Evolutionary conservation across 164 flowering plant species (phyloP), one percentile per base, ranked within the genome.

Genomic region (Berberis thunbergii): DNA sequence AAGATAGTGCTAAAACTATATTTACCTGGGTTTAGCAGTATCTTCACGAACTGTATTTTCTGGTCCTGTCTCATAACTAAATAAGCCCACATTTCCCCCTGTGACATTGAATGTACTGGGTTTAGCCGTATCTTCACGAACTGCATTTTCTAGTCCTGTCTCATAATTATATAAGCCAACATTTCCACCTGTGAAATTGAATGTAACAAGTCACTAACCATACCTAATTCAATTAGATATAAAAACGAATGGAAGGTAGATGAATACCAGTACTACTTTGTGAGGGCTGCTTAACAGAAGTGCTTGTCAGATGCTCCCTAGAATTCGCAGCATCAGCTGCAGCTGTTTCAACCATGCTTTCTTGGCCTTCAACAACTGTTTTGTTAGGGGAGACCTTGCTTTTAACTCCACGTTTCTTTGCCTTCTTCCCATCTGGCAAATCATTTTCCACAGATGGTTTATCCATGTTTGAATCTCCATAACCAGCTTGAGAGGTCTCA

Each of bases 231-330:
- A 26, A 26, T 26, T 26, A 26, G 26, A 26, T 26, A 26, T 26
- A 26, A 26, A 26, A 26, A 26, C 26, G 26, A 26, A 26, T 26
- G 26, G 26, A 26, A 26, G 26, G 26, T 26, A 26, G 26, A 26
- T 26, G 26, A 38, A 60, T 75, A 84, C 86, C 80, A 66, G 75
- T 13, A 72, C 44, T 59, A 50, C 80, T 72, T 49, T 56, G 66
- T 39, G 83, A 77, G 59, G 67, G 57, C 44, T 80, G 85, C 74
- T 82, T 79, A 63, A 70, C 69, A 41, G 79, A 73, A 56, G 77
- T 52, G 68, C 72, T 80, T 42, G 58, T 56, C 4, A 74, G 64
- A 49, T 73, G 60, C 44, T 79, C 87, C 43, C 73, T 72, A 10
- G 53, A 76, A 45, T 76, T 79, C 4, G 58, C 1, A 43, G 79